A percentile compares a stretch with the other conserved stretches of the same genome.
Evolutionary conservation across 352 stramenopile genomes (phyloP).

Genomic region (Globisporangium viniferum): DNA sequence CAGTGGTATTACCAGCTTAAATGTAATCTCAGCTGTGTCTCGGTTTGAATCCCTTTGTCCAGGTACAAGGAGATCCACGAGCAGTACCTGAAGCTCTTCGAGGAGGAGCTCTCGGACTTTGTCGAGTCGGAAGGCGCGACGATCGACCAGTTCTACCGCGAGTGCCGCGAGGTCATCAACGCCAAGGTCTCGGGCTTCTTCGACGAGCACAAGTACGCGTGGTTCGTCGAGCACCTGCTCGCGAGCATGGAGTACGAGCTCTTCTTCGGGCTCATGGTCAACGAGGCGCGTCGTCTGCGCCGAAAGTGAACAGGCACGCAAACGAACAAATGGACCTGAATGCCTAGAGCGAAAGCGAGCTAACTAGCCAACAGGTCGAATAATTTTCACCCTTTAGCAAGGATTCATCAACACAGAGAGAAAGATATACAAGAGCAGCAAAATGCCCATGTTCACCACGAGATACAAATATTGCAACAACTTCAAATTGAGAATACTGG

Average conservation of each 20-base stretch:
- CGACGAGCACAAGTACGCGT: conserved; percentile 64
- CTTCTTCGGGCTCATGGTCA: conserved; percentile 80
- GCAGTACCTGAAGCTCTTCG: conserved; percentile 70
- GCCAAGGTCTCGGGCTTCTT: conserved; percentile 63
- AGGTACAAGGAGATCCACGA: conserved; percentile 79
- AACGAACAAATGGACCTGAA: neutral
- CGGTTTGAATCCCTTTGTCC: neutral
- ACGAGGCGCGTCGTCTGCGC: conserved; percentile 63
- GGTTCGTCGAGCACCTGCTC: conserved; percentile 76
- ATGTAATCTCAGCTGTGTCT: too few species aligned
- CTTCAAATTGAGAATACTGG: neutral
- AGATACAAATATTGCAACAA: neutral
- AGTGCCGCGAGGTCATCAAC: conserved; percentile 62
- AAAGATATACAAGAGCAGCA: neutral
- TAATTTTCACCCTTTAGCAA: neutral
- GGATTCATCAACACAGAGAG: neutral
- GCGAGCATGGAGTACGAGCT: conserved; percentile 83
- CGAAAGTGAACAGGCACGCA: conserved; percentile 38
- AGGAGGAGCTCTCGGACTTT: conserved; percentile 72
- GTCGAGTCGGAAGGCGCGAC: conserved; percentile 62
- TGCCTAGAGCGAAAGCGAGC: neutral
- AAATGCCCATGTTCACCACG: neutral
- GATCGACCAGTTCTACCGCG: conserved; percentile 64
- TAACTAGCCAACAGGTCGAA: neutral
- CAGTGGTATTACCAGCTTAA: too few species aligned